Evolutionary conservation across 441 rosid species (phyloP), one percentile per base, ranked within the genome.

Genomic region (Adansonia gregorii): DNA sequence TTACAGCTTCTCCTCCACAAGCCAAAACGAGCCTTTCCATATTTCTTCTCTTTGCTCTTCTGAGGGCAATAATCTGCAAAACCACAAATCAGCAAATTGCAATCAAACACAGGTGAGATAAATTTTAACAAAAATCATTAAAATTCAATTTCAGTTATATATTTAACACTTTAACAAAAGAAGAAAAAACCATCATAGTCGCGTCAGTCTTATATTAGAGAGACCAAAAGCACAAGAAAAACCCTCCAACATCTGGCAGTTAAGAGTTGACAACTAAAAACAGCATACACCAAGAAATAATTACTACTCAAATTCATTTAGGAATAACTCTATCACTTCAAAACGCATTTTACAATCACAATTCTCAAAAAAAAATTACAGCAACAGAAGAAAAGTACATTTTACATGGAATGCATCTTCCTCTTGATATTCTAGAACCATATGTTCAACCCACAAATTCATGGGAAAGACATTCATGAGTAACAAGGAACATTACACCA

Each of bases 41-140:
- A 83, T 96, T 94, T 89, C 99, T 96, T 80, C 91, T 87, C 90
- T 96, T 96, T 4, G 99, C 98, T 88, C 99, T 91, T 84, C 99
- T 79, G 46, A 96, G 98, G 75, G 99, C 97, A 86, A 96, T 79
- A 72, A 96, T 96, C 99, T 95, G 77, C 75, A 81, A 70, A 76
- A 77, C 45, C 74, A 72, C 51, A 20, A 41, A 72, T 39, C 51
- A 55, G n/a, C 31, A 55, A 10, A 35, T 72, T 54, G 49, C 9
- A 72, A 35, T 11, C 1, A 51, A 51, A 54, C 8, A 52, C 31
- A 54, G 51, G 17, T 35, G 67, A 14, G 46, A 64, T 10, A 72
- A 9, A 72, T n/a, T 56, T 73, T 11, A 20, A 56, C 19, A 19
- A 58, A 73, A 73, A 2, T 20, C 35, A 6, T 54, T 35, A 14